phyloP scores from a whole-genome alignment of 495 filamentous ascomycete genomes.

The Extremus antarcticus region DNA sequence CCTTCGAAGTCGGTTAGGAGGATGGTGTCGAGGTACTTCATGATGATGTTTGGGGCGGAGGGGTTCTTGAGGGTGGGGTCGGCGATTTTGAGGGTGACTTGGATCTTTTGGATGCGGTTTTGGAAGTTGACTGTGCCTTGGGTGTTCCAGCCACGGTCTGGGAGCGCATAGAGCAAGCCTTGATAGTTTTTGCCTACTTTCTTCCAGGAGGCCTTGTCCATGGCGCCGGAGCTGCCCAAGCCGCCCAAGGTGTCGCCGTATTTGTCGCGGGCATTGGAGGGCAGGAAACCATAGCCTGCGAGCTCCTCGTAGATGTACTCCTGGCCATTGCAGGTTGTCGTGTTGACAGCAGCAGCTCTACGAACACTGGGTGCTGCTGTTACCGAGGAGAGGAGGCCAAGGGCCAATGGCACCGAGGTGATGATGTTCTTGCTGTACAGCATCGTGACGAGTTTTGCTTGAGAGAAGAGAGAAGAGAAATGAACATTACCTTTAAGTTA shows the following conservation, averaged over 20 bases:
- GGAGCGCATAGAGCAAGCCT: slow-evolving; percentile 53
- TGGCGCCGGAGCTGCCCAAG: slow-evolving; percentile 55
- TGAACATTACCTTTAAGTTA: neutral
- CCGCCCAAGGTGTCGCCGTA: slow-evolving; percentile 64
- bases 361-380: neutral
- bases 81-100: slow-evolving; percentile 45
- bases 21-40: slow-evolving; percentile 58
- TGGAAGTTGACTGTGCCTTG: slow-evolving; percentile 69
- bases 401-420: neutral
- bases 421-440: neutral
- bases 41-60: slow-evolving; percentile 50
- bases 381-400: neutral
- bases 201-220: slow-evolving; percentile 54
- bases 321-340: slow-evolving; percentile 52
- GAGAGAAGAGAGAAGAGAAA: neutral
- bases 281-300: slow-evolving; percentile 58
- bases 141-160: slow-evolving; percentile 71
- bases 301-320: slow-evolving; percentile 57
- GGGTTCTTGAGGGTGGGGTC: slow-evolving; percentile 45
- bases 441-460: neutral
- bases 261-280: slow-evolving; percentile 52
- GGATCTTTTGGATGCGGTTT: slow-evolving; percentile 61
- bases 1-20: slow-evolving; percentile 57
- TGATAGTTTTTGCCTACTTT: slow-evolving; percentile 47
- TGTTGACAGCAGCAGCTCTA: slow-evolving; percentile 32